Percentiles rank a stretch among this genome's conserved stretches.
These are phyloP conservation scores for Annulohypoxylon bovei DNA, from an alignment of 495 filamentous ascomycete genomes.

Conservation along the genomic window DNA sequence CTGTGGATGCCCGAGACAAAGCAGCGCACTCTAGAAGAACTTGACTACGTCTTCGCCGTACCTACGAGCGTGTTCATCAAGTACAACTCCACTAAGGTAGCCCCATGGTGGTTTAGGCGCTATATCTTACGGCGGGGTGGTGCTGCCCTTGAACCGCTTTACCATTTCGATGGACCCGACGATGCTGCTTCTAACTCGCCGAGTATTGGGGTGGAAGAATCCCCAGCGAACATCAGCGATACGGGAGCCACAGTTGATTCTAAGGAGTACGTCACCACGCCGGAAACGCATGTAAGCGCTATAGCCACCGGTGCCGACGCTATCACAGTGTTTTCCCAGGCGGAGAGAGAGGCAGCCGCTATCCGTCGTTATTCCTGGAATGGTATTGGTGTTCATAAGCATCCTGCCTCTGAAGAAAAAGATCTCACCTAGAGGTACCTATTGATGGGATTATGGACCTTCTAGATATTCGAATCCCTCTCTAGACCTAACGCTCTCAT, in stretches of 20 bases:
- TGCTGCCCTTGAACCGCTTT: constrained; percentile 54
- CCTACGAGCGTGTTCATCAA: constrained; percentile 59
- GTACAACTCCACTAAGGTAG: constrained; percentile 57
- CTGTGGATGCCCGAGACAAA: constrained; percentile 83
- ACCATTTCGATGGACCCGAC: constrained; percentile 46
- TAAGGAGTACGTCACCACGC: not conserved
- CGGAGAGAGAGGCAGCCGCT: constrained; percentile 19
- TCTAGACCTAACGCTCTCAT: not conserved
- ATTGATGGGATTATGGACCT: not conserved
- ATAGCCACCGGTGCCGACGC: constrained; percentile 25
- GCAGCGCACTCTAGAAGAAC: constrained; percentile 76
- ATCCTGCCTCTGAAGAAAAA: constrained; percentile 12
- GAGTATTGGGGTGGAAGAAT: not conserved
- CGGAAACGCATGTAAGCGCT: constrained; percentile 8
- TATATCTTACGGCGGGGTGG: constrained; percentile 58
- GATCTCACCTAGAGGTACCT: constrained; percentile 19
- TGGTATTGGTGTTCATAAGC: constrained; percentile 14
- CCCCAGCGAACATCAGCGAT: constrained; percentile 6
- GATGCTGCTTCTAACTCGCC: not conserved
- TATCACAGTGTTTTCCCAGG: constrained; percentile 12
- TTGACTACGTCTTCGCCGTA: constrained; percentile 67
- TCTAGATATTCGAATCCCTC: not conserved
- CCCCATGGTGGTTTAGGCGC: constrained; percentile 65
- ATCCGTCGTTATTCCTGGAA: constrained; percentile 32
- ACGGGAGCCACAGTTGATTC: constrained; percentile 18